A percentile compares a stretch with the other conserved stretches of the same genome.
These are phyloP conservation scores for Artemisia argyi DNA, from an alignment of 129 eudicot species.

Conservation along the genomic window DNA sequence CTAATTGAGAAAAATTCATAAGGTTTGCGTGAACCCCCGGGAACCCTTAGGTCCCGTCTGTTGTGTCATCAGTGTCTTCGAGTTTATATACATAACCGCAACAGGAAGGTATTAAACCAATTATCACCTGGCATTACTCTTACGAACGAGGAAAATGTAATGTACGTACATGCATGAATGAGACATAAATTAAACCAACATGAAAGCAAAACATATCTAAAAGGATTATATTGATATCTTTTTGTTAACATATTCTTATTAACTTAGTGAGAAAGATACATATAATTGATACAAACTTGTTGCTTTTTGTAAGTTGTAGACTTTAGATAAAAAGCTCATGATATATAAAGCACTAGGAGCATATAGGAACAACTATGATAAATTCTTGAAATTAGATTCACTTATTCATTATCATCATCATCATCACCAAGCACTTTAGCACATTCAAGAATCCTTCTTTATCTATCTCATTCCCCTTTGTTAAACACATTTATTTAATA, in stretches of 20 bases:
- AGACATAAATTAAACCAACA: neutral
- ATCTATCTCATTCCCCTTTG: slow-evolving; percentile 24
- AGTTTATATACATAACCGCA: too few relatives aligned
- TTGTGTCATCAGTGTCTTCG: too few relatives aligned
- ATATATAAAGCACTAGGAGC: slow-evolving; percentile 23
- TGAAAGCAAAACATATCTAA: neutral
- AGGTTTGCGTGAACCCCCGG: too few relatives aligned
- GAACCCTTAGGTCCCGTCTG: too few relatives aligned
- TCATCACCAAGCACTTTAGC: slow-evolving; percentile 14
- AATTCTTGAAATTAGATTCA: slow-evolving; percentile 29
- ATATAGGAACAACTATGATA: neutral
- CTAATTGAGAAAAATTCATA: too few relatives aligned
- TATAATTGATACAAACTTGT: neutral
- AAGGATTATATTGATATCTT: neutral
- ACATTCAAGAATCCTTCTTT: slow-evolving; percentile 42
- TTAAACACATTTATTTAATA: slow-evolving; percentile 16
- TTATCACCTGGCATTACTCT: too few relatives aligned
- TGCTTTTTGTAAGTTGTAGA: slow-evolving; percentile 15
- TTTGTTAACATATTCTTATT: neutral
- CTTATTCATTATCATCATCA: slow-evolving; percentile 16
- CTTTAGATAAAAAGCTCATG: slow-evolving; percentile 20
- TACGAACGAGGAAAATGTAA: too few relatives aligned
- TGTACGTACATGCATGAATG: too few relatives aligned
- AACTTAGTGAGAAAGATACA: neutral
- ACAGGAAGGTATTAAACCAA: too few relatives aligned